Conservation (phyloP, 805 yeast genomes). For the Teunomyces cretensis region DNA sequence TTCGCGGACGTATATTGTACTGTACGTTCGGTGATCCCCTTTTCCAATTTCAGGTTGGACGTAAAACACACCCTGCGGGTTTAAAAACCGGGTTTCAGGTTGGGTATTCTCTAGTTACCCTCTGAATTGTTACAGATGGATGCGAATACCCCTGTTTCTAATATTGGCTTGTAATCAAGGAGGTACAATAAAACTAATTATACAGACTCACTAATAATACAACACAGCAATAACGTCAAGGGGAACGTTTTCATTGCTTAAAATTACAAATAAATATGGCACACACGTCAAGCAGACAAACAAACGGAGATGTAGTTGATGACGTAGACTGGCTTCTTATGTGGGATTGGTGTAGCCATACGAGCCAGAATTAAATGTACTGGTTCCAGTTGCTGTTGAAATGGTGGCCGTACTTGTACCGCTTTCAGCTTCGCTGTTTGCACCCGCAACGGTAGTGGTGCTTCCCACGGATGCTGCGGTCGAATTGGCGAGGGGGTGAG, state of each 20-base stretch:
- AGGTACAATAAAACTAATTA: not conserved
- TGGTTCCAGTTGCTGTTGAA: not conserved
- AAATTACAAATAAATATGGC: slow-evolving; percentile 2
- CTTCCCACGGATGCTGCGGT: not conserved
- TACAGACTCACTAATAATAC: slow-evolving; percentile 2
- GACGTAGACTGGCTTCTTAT: slow-evolving; percentile 1
- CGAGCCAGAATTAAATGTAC: not conserved
- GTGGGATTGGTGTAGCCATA: slow-evolving; percentile 4
- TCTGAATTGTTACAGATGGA: not conserved
- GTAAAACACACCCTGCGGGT: not conserved
- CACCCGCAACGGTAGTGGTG: not conserved
- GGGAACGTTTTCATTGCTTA: slow-evolving; percentile 1
- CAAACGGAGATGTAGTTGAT: not conserved
- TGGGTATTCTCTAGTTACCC: too few species aligned
- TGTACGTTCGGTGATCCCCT: not conserved
- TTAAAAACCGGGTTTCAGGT: not conserved
- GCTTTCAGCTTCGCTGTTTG: not conserved
- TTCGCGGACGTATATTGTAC: not conserved
- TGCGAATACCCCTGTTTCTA: not conserved
- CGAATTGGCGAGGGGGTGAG: slow-evolving; percentile 2
- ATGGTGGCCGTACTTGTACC: not conserved
- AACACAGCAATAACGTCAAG: not conserved
- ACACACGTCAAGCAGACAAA: not conserved
- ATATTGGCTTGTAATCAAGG: not conserved
- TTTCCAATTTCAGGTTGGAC: not conserved